Percentiles rank a stretch among this genome's conserved stretches.
These are phyloP conservation scores for Ormosia emarginata DNA, from an alignment of 306 rosid genomes.

Conservation along the genomic window DNA sequence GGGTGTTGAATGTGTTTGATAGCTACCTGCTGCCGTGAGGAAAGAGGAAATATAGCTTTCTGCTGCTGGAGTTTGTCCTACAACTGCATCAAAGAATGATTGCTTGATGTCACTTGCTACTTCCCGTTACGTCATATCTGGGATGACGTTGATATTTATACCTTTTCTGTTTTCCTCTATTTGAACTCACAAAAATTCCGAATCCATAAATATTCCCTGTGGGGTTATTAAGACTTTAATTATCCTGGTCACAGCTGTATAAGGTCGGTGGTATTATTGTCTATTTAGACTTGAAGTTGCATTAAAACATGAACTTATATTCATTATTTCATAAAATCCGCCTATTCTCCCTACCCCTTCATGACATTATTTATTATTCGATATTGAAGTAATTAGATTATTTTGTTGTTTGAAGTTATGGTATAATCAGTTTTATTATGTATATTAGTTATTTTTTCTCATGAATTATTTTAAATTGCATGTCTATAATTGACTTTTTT, in stretches of 20 bases:
- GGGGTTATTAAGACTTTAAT: conserved; percentile 1
- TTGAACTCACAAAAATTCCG: not conserved
- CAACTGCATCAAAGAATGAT: conserved; percentile 6
- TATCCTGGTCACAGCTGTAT: not conserved
- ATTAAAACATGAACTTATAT: conserved; percentile 7
- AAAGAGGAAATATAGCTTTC: conserved; percentile 13
- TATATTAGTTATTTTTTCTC: too few relatives aligned
- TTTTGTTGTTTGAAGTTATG: not conserved
- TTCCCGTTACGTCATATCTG: not conserved
- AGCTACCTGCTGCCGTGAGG: conserved; percentile 9
- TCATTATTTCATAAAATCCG: not conserved
- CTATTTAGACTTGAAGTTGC: conserved; percentile 5
- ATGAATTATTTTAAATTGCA: too few relatives aligned
- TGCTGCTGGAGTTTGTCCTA: conserved; percentile 12
- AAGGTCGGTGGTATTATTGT: not conserved
- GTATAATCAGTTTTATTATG: not conserved
- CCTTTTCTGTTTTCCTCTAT: not conserved
- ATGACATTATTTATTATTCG: not conserved
- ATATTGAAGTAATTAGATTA: not conserved
- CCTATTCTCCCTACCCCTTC: not conserved
- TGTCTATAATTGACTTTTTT: too few relatives aligned
- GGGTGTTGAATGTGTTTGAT: conserved; percentile 29
- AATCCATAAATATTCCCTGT: not conserved
- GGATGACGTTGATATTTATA: conserved; percentile 26
- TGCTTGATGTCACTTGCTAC: not conserved